Evolutionary conservation across 148 eudicot species (phyloP), one percentile per base, ranked within the genome.

Genomic region (Camellia granthamiana): DNA sequence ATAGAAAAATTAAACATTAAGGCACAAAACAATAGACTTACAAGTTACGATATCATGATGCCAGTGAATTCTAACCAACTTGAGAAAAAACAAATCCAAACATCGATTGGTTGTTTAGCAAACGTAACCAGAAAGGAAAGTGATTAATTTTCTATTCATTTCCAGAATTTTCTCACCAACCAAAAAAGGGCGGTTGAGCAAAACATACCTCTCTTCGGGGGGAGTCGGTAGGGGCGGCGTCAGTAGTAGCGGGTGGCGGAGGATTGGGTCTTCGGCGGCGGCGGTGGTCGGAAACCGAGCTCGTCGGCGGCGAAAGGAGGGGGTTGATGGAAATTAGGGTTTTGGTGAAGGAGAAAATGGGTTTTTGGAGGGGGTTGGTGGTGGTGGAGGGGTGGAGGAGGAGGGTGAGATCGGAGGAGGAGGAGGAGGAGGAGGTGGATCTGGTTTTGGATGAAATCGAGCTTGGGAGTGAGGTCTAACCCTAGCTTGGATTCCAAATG

Each of bases 401-500:
- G 38, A 30, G 38, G 38, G 38, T 30, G 38, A 30, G 30, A 30
- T 30, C 30, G 0, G 38, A 30, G 38, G 38, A 30, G 38, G 38
- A 23, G 30, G 30, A 23, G 30, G 47, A 30, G 38, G 52, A 88
- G 83, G 60, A 81, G 84, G 41, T 69, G 81, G 82, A 92, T 88
- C 38, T 88, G 93, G 41, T 75, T 76, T 7, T 90, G 93, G 43
- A 94, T 92, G 85, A 94, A 89, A 76, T 92, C 97, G 81, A 86
- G 60, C 82, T 90, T 92, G 87, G 83, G 61, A n/a, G 90, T 79
- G 21, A 92, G 90, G 72, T 87, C 87, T 42, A 87, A 51, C 66
- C 98, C 97, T 75, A 94, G 80, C 58, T 87, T 85, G 5, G 93
- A 88, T 74, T 92, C 90, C 56, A 94, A 87, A 63, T 80, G 93